These are phyloP conservation scores for Schizosaccharomyces pombe DNA, from an alignment of 805 yeast species.

Conservation along the genomic window ASM294v3 CU329670.1:2210001-2210500, in stretches of 20 bases:
- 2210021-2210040: background rate
- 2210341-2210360: background rate
- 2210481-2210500: background rate
- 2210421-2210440: background rate
- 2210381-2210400: background rate
- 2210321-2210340: background rate
- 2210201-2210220: background rate
- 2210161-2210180: background rate
- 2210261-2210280: background rate
- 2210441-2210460: background rate
- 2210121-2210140: background rate
- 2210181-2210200: background rate
- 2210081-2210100: background rate
- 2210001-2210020: background rate
- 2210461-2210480: background rate
- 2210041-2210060: background rate
- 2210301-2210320: background rate
- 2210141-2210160: background rate
- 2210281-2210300: background rate
- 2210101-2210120: background rate
- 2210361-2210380: background rate
- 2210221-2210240: background rate
- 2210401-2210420: background rate
- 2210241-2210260: background rate
- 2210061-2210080: background rate